Evolutionary conservation across 2,329 filamentous ascomycete genomes (phyloP).

Genomic region (Parascedosporium putredinis): DNA sequence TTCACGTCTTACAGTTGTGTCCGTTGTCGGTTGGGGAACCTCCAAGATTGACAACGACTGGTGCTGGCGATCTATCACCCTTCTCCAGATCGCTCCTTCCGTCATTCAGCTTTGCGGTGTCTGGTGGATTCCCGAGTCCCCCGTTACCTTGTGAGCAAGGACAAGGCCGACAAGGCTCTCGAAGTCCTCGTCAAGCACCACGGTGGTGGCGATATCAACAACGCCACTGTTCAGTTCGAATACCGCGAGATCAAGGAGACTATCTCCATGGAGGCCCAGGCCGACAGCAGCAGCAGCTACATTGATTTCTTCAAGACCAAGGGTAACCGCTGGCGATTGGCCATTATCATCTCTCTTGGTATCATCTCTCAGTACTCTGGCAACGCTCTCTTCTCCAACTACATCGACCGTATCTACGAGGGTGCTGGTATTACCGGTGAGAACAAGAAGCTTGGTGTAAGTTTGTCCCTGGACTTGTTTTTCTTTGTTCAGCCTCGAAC

Average conservation of each 20-base stretch:
- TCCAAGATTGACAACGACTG: conserved; percentile 46
- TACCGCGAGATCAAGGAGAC: conserved; percentile 57
- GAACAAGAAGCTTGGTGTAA: conserved; percentile 43
- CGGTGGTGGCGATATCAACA: conserved; percentile 46
- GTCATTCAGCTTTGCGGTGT: conserved; percentile 50
- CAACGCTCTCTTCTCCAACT: conserved; percentile 58
- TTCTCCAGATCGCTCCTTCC: conserved; percentile 54
- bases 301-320: conserved; percentile 50
- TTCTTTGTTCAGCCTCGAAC: background rate
- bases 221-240: conserved; percentile 55
- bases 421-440: conserved; percentile 49
- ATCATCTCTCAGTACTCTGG: conserved; percentile 60
- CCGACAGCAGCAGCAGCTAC: conserved; percentile 40
- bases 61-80: conserved; percentile 57
- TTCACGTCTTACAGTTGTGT: conserved; percentile 29
- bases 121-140: conserved; percentile 61
- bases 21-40: conserved; percentile 54
- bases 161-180: conserved; percentile 51
- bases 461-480: conserved; percentile 10
- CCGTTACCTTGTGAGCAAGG: conserved; percentile 54
- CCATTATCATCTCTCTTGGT: conserved; percentile 51
- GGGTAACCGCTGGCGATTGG: conserved; percentile 54
- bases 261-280: conserved; percentile 44
- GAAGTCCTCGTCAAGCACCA: conserved; percentile 53
- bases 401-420: conserved; percentile 52